Base-by-base conservation (phyloP, 768 basidiomycete genomes). In the Tricholoma flavovirens region DNA sequence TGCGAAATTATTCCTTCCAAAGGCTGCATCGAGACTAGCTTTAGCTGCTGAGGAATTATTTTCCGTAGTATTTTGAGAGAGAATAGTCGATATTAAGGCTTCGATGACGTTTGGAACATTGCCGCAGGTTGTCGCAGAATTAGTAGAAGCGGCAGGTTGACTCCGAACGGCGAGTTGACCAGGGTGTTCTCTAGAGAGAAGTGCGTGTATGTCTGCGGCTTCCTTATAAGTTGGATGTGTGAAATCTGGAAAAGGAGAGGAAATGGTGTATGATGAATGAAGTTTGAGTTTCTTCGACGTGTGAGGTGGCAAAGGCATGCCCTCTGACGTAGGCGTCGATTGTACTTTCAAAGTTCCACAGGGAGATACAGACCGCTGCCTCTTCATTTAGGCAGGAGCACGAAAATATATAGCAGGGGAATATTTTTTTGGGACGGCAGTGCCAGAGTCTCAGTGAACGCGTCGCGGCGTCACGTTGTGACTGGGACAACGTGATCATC, bases 31-130 rank as follows among this genome's bases (percentile, higher is more conserved):
- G 19, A 84, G 66, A 26, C 67, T 68, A 12, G 65, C 59, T 63
- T 83, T 83, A 21, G 83, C 81, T 12, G 76, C 69, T 3, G 80
- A 69, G 5, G 75, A 78, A 61, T 84, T 83, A 29, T 63, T 65
- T 9, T 68, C 66, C 17, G 82, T 78, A 1, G 83, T 84, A 58
- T 82, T 83, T 62, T 84, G 83, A 30, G 82, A 83, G 30, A 86
- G 77, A 55, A 86, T 74, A 1, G 81, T 82, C 21, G 75, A 78
- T 35, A 86, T 79, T 57, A 84, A 75, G 10, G 80, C 69, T 57
- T 83, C 83, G 54, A 84, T 72, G 57, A 84, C 80, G 60, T 84
- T 79, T 2, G 77, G 75, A 2, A 75, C 74, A 36, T 71, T 65
- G 2, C 77, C 80, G 51, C 78, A 79, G 0, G 77, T 77, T 55